Conservation (phyloP, 352 stramenopile species). For the Thraustotheca clavata region DNA sequence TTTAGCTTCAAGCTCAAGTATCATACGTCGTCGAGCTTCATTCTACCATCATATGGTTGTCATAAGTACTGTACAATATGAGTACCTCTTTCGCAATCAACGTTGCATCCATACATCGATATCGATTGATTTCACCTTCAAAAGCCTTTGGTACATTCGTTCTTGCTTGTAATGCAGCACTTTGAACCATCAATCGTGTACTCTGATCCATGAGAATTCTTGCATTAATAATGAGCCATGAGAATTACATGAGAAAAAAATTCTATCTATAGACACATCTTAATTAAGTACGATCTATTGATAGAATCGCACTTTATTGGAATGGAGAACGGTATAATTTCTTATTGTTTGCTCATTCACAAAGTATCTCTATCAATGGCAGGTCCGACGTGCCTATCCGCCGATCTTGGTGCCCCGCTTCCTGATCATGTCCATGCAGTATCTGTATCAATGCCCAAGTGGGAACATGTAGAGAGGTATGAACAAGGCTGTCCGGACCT, state of each 20-base stretch:
- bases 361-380: not conserved
- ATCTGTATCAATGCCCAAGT: constrained; percentile 76
- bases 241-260: no score
- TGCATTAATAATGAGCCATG: no score
- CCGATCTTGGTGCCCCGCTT: constrained; percentile 59
- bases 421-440: constrained; percentile 60
- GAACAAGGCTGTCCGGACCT: constrained; percentile 73
- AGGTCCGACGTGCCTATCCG: constrained; percentile 2
- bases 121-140: not conserved
- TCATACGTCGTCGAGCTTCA: constrained; percentile 3
- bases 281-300: not conserved
- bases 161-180: constrained; percentile 9
- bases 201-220: constrained; percentile 21
- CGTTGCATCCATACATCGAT: constrained; percentile 3
- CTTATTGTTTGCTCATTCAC: not conserved
- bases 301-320: no score
- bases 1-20: constrained; percentile 17
- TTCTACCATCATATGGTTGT: not conserved
- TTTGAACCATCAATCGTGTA: constrained; percentile 12
- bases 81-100: not conserved
- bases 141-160: constrained; percentile 5
- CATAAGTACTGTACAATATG: not conserved
- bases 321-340: no score
- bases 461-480: constrained; percentile 85
- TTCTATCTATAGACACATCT: no score